Conservation (phyloP, 2,329 filamentous ascomycete genomes). For the Hypoxylon sp. region DNA sequence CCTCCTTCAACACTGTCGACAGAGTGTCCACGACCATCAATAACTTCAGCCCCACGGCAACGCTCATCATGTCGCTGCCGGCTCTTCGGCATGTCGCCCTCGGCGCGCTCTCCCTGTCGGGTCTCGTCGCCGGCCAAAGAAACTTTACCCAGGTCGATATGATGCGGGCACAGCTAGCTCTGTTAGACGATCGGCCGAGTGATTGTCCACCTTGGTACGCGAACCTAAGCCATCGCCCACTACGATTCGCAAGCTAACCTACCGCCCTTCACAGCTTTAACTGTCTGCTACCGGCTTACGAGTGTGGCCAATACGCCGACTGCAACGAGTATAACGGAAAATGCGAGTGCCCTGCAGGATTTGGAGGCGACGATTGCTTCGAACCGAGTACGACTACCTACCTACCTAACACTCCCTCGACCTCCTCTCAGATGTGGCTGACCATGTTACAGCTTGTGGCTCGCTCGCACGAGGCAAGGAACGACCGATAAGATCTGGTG, state of each 20-base stretch:
- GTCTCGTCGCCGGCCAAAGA: constrained; percentile 53
- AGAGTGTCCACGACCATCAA: constrained; percentile 9
- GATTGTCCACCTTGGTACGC: constrained; percentile 82
- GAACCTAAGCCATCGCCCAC: constrained; percentile 35
- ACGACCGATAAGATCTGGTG: constrained; percentile 77
- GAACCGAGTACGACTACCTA: constrained; percentile 74
- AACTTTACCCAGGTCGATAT: constrained; percentile 73
- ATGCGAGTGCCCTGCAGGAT: constrained; percentile 91
- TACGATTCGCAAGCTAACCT: constrained; percentile 54
- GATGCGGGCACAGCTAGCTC: constrained; percentile 73
- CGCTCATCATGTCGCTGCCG: constrained; percentile 46
- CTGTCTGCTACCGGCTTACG: constrained; percentile 92
- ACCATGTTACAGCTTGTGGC: constrained; percentile 74
- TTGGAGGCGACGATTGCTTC: constrained; percentile 93
- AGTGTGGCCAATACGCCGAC: constrained; percentile 88
- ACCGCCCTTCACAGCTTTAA: constrained; percentile 79
- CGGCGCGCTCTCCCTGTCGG: constrained; percentile 46
- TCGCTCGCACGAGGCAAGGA: constrained; percentile 85
- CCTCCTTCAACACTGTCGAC: constrained; percentile 17
- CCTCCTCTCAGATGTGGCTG: constrained; percentile 23
- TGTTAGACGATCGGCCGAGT: constrained; percentile 79
- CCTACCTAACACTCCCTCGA: neutral
- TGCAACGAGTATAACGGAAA: constrained; percentile 93
- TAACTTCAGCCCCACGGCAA: constrained; percentile 12
- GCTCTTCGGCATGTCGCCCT: constrained; percentile 43